Evolutionary conservation across 2,329 filamentous ascomycete species (phyloP).

Genomic region (Bipolaris cookei): DNA sequence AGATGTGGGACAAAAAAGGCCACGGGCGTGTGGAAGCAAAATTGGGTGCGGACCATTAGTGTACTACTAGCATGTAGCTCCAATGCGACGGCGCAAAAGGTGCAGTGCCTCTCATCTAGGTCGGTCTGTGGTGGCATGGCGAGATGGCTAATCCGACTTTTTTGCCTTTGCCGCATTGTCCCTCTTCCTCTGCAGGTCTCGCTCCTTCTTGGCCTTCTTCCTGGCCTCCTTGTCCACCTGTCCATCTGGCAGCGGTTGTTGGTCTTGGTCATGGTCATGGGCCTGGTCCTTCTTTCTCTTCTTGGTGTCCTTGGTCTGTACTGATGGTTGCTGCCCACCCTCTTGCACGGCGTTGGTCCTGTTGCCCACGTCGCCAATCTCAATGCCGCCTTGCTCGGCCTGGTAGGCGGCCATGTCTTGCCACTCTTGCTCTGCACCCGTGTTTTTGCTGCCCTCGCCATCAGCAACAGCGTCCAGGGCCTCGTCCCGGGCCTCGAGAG

Average conservation of each 20-base stretch:
- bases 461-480: neutral
- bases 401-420: constrained; percentile 55
- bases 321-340: constrained; percentile 38
- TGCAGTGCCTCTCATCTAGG: neutral
- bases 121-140: neutral
- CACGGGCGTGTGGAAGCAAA: constrained; percentile 5
- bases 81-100: neutral
- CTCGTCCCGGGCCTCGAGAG: constrained; percentile 46
- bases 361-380: constrained; percentile 52
- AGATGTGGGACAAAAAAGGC: constrained; percentile 3
- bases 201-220: constrained; percentile 63
- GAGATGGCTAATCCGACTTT: constrained; percentile 20
- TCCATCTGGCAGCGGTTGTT: constrained; percentile 2
- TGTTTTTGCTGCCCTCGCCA: constrained; percentile 18
- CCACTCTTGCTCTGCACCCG: constrained; percentile 37
- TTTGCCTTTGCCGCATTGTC: constrained; percentile 44
- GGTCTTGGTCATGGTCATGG: constrained; percentile 20
- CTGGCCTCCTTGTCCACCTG: constrained; percentile 59
- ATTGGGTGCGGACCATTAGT: neutral
- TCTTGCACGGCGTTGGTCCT: constrained; percentile 40
- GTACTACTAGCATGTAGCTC: constrained; percentile 10
- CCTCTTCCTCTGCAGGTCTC: constrained; percentile 53
- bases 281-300: constrained; percentile 41
- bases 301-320: constrained; percentile 36
- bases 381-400: constrained; percentile 47